Base-by-base conservation (phyloP, 2,329 filamentous ascomycete genomes). In the Geosmithia putterillii region DNA sequence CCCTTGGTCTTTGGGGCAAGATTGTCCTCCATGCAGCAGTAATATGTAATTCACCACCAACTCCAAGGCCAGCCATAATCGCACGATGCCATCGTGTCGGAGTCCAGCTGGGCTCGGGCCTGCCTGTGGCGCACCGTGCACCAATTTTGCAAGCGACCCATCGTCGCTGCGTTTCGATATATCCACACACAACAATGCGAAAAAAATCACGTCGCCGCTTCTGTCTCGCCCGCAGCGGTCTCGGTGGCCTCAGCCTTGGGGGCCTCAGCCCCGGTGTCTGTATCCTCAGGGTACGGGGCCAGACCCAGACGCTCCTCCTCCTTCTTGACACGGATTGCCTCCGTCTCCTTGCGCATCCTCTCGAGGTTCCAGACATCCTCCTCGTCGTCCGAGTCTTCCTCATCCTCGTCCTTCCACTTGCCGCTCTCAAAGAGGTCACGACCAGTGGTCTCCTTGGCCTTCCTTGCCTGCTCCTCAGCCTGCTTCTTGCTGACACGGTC, bases 381-480 rank as follows among this genome's bases (percentile, higher is more conserved):
- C 14, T 79, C 79, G 17, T 78, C 78, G 14, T 74, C 72, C 3
- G 69, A 71, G 1, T 76, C 78, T 25, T 74, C 75, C 32, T 82
- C 81, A 40, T 76, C 75, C 38, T 76, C 76, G 21, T 76, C 76
- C 47, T 79, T 71, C 90, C 90, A 98, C 61, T 94, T 89, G 55
- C 92, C 92, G 62, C 88, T 92, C 66, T 98, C 92, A 61, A 98
- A 98, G 65, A 98, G 73, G 7, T 88, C 86, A 66, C 89, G 80
- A 56, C 92, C 92, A 18, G 92, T 98, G 19, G 89, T 90, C 54
- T 98, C 92, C 74, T 94, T 96, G 57, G 88, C 86, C 65, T 83
- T 81, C 58, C 83, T 80, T 40, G 88, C 87, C 65, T 95, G 81
- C 52, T 92, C 85, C 56, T 98, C 92, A 19, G 92, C 92, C 15